phyloP scores from a whole-genome alignment of 495 filamentous ascomycete species.

The Cudoniella acicularis region DNA sequence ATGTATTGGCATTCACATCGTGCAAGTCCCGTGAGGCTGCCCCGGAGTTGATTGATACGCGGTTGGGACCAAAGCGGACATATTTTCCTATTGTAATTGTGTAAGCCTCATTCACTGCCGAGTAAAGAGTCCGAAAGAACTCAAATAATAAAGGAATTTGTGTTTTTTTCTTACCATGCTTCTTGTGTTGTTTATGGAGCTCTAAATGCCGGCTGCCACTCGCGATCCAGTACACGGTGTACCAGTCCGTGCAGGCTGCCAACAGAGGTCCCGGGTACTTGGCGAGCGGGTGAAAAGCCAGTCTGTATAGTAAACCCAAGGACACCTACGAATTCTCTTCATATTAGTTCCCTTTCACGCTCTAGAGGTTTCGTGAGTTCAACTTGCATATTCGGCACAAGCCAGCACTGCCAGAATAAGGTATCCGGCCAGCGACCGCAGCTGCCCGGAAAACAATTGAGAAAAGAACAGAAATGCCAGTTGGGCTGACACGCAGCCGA shows the following conservation, averaged over 20 bases:
- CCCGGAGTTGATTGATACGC: neutral
- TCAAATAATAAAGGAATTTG: neutral
- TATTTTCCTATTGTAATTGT: neutral
- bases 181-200: neutral
- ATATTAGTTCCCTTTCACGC: neutral
- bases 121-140: neutral
- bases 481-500: neutral
- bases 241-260: neutral
- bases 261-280: neutral
- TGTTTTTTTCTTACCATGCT: neutral
- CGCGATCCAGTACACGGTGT: neutral
- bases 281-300: neutral
- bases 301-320: neutral
- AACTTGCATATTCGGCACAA: neutral
- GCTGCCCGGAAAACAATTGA: neutral
- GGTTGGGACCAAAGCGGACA: neutral
- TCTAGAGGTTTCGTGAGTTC: neutral
- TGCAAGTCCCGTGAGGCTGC: neutral
- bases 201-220: neutral
- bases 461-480: neutral
- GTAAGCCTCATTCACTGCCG: neutral
- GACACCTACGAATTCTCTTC: neutral
- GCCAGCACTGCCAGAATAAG: neutral
- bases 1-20: neutral
- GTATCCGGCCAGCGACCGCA: neutral